These are phyloP conservation scores for Colletotrichum coccodes DNA, from an alignment of 2,329 filamentous ascomycete species.

Conservation along the genomic window DNA sequence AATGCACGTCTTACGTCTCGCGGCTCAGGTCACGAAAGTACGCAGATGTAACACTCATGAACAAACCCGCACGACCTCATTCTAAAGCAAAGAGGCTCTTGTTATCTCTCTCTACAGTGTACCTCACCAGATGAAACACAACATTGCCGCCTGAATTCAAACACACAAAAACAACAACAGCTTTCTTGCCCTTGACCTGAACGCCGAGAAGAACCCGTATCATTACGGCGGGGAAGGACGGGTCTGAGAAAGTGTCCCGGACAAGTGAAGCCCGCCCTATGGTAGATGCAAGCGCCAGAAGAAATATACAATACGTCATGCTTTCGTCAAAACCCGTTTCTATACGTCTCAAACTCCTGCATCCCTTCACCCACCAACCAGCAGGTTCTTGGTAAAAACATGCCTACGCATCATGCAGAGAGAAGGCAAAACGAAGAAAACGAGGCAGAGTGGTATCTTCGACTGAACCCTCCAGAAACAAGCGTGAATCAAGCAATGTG, in stretches of 20 bases:
- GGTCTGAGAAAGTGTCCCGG: neutral
- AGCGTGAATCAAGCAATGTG: conserved; percentile 25
- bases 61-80: neutral
- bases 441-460: neutral
- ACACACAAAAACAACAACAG: neutral
- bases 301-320: conserved; percentile 27
- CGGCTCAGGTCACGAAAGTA: conserved; percentile 3
- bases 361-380: neutral
- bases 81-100: neutral
- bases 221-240: neutral
- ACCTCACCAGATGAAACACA: neutral
- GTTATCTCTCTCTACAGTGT: neutral
- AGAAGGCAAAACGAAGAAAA: conserved; percentile 4
- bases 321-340: conserved; percentile 18
- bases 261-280: neutral
- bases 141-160: neutral
- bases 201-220: conserved; percentile 1
- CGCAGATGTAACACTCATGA: neutral
- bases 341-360: conserved; percentile 11
- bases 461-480: neutral
- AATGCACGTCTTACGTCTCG: too few relatives aligned
- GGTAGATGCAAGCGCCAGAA: conserved; percentile 22
- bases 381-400: neutral
- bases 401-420: conserved; percentile 23
- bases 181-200: neutral